Conservation (phyloP, 345 rosid genomes). For the Rhodamnia rubescens region DNA sequence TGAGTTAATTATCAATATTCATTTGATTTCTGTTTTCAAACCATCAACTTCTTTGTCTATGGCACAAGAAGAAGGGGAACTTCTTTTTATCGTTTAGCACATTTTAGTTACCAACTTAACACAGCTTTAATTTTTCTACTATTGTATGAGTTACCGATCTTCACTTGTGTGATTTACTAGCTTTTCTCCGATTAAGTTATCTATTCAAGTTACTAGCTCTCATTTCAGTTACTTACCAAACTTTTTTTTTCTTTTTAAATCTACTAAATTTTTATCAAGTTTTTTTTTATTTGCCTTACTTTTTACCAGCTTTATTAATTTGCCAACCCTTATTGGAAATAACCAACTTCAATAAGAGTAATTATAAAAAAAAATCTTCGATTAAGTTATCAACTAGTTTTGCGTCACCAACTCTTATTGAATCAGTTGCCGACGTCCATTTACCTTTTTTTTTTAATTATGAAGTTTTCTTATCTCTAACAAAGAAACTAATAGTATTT, state of each 20-base stretch:
- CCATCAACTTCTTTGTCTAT: neutral
- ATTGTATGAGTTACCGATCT: neutral
- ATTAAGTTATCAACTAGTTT: neutral
- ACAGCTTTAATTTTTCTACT: neutral
- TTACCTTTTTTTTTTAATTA: neutral
- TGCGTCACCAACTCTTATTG: neutral
- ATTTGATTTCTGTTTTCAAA: neutral
- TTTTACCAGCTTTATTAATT: neutral
- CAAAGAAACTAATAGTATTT: neutral
- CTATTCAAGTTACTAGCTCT: neutral
- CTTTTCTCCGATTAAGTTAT: neutral
- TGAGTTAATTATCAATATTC: neutral
- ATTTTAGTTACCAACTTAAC: neutral
- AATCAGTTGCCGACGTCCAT: neutral
- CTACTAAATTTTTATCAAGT: neutral
- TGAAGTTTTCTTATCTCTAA: neutral
- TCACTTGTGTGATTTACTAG: neutral
- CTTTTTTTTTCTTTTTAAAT: neutral
- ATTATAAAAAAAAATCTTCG: neutral
- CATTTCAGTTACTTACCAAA: neutral
- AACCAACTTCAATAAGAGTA: neutral
- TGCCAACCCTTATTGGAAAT: neutral
- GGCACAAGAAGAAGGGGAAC: neutral
- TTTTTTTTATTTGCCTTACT: neutral
- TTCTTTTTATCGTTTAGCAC: neutral